Conservation (phyloP, 805 yeast species). For the Kluyveromyces wickerhamii region DNA sequence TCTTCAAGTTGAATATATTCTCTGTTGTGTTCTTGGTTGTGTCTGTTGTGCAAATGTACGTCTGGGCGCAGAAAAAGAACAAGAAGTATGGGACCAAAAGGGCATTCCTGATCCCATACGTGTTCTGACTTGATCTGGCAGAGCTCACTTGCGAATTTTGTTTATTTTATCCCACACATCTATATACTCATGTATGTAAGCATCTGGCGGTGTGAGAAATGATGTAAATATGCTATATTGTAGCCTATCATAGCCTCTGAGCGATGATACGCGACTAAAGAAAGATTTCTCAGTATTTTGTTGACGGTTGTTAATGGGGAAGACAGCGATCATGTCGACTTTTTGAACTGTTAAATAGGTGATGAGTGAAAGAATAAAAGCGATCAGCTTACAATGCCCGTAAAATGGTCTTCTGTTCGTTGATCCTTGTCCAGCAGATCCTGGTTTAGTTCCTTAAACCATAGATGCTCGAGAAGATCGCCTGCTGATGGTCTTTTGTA, state of each 20-base stretch:
- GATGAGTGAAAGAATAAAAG: no score
- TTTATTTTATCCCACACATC: no score
- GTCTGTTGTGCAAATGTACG: constrained; percentile 74
- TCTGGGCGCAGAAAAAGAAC: constrained; percentile 90
- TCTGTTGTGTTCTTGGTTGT: constrained; percentile 63
- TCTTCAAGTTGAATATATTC: constrained; percentile 66
- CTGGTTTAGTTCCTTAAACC: constrained; percentile 41
- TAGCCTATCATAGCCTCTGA: no score
- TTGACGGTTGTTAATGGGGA: no score
- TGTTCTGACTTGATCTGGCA: constrained; percentile 42
- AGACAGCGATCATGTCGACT: no score
- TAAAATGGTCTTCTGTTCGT: constrained; percentile 4
- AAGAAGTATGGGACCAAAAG: constrained; percentile 69
- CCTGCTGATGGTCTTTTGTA: constrained; percentile 48
- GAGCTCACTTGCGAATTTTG: no score
- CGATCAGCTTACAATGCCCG: constrained; percentile 1
- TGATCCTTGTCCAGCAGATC: constrained; percentile 6
- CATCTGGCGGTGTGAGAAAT: no score
- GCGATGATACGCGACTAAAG: no score
- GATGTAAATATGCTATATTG: no score
- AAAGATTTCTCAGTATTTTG: no score
- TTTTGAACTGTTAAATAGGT: no score
- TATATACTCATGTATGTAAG: no score
- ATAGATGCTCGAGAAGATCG: constrained; percentile 48
- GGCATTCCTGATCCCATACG: constrained; percentile 71